phyloP scores from a whole-genome alignment of 495 filamentous ascomycete genomes.

The Umbilicaria muhlenbergii region DNA sequence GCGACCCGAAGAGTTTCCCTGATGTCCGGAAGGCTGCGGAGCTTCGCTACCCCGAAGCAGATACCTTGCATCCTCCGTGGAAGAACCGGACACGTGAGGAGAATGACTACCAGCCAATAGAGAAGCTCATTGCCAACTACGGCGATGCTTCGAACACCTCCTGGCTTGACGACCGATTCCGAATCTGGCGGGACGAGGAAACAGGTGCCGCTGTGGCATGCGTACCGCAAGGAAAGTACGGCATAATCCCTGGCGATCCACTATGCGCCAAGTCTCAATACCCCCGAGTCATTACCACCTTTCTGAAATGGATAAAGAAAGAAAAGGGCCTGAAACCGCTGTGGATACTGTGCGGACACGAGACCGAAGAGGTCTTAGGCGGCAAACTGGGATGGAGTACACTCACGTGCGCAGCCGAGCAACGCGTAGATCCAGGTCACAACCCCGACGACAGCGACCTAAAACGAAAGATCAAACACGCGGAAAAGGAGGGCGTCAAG shows the following conservation, averaged over 20 bases:
- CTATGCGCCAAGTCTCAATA: slow-evolving; percentile 63
- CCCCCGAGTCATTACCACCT: slow-evolving; percentile 49
- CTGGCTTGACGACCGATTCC: slow-evolving; percentile 69
- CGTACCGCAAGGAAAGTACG: slow-evolving; percentile 54
- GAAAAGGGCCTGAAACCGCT: slow-evolving; percentile 58
- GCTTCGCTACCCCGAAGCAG: slow-evolving; percentile 64
- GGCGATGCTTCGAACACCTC: slow-evolving; percentile 79
- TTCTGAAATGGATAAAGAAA: slow-evolving; percentile 54
- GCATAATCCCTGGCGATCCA: slow-evolving; percentile 67
- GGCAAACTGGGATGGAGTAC: slow-evolving; percentile 68
- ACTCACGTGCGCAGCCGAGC: slow-evolving; percentile 68
- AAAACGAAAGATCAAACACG: slow-evolving; percentile 57
- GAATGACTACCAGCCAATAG: slow-evolving; percentile 50
- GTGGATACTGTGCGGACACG: slow-evolving; percentile 58
- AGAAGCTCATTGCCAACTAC: slow-evolving; percentile 76
- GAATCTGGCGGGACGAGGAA: slow-evolving; percentile 60
- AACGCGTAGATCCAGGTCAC: slow-evolving; percentile 51
- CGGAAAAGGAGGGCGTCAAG: slow-evolving; percentile 63
- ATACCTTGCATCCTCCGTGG: slow-evolving; percentile 53
- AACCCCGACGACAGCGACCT: slow-evolving; percentile 43
- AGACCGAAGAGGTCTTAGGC: slow-evolving; percentile 59
- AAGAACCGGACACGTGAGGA: slow-evolving; percentile 13
- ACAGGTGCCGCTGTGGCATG: slow-evolving; percentile 73
- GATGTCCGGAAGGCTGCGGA: slow-evolving; percentile 33
- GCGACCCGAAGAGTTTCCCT: slow-evolving; percentile 71